These are phyloP conservation scores for Durusdinium trenchii DNA, from an alignment of 73 alveolate genomes.

Conservation along the genomic window DNA sequence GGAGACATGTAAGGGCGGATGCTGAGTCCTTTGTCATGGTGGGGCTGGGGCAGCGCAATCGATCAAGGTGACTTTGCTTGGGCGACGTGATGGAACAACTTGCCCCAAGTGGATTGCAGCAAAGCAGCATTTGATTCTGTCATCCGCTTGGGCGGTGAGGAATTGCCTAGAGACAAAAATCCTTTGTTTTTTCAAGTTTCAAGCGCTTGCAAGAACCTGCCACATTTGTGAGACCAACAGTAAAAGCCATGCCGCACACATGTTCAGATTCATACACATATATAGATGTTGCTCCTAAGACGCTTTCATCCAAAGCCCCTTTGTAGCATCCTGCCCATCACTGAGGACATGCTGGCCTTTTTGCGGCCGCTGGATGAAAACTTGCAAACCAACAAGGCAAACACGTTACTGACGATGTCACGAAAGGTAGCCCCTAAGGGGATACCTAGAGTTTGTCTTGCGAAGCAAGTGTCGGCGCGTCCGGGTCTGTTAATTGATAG, in stretches of 20 bases:
- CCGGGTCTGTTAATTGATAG: too few relatives aligned
- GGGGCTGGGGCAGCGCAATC: not conserved
- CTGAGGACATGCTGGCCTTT: slow-evolving; percentile 68
- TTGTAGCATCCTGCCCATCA: too few relatives aligned
- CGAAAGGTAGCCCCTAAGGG: too few relatives aligned
- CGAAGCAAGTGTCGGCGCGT: too few relatives aligned
- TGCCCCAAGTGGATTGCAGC: slow-evolving; percentile 79
- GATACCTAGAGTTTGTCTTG: too few relatives aligned
- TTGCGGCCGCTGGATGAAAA: slow-evolving; percentile 57
- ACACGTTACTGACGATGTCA: too few relatives aligned
- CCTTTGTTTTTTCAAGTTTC: not conserved
- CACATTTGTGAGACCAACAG: not conserved
- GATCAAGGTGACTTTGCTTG: slow-evolving; percentile 53
- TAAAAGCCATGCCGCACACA: too few relatives aligned
- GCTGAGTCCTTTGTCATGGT: not conserved
- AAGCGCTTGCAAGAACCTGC: not conserved
- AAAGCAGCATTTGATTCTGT: not conserved
- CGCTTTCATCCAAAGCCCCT: too few relatives aligned
- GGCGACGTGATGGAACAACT: slow-evolving; percentile 79
- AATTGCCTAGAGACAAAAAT: not conserved
- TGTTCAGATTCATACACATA: too few relatives aligned
- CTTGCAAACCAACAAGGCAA: slow-evolving; percentile 67
- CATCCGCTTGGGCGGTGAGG: not conserved
- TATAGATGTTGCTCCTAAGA: too few relatives aligned
- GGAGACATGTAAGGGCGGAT: not conserved